Percentiles rank a stretch among this genome's conserved stretches.
phyloP scores from a whole-genome alignment of 2,329 filamentous ascomycete species.

The Nannizziopsis arthrosporioides region DNA sequence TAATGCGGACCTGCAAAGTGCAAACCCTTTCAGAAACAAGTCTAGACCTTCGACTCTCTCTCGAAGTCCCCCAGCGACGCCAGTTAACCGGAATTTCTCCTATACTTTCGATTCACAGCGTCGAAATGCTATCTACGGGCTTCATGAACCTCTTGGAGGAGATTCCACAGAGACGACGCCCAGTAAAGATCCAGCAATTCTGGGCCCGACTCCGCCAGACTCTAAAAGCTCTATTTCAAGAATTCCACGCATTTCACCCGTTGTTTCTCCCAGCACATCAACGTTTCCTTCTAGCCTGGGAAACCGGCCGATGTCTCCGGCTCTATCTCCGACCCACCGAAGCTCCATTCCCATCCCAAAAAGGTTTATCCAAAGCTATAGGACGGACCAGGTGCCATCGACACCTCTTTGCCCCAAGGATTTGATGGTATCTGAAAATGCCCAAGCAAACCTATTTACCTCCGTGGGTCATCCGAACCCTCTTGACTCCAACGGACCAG shows the following conservation, averaged over 20 bases:
- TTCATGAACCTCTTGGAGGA: not conserved
- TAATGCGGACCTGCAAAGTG: not conserved
- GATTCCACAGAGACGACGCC: not conserved
- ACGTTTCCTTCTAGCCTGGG: not conserved
- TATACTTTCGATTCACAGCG: slow-evolving; percentile 10
- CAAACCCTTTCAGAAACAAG: slow-evolving; percentile 14
- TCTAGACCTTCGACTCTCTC: not conserved
- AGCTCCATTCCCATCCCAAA: slow-evolving; percentile 16
- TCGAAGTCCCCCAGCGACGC: not conserved
- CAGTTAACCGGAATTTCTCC: slow-evolving; percentile 8
- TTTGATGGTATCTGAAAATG: not conserved
- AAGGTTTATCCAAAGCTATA: slow-evolving; percentile 11
- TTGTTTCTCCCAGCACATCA: slow-evolving; percentile 1
- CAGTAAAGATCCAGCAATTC: not conserved
- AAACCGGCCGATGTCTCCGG: slow-evolving; percentile 3
- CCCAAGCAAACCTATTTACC: not conserved
- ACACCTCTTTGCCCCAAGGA: not conserved
- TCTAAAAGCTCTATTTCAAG: slow-evolving; percentile 5
- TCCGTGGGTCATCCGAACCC: not conserved
- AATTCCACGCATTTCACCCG: slow-evolving; percentile 15
- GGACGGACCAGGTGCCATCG: not conserved
- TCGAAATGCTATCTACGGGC: not conserved
- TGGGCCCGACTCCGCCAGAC: slow-evolving; percentile 1
- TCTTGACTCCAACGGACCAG: not conserved
- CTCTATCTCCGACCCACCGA: slow-evolving; percentile 11